Evolutionary conservation across 108 stramenopile genomes (phyloP), one percentile per base, ranked within the genome.

Genomic region (Hondaea fermentalgiana): DNA sequence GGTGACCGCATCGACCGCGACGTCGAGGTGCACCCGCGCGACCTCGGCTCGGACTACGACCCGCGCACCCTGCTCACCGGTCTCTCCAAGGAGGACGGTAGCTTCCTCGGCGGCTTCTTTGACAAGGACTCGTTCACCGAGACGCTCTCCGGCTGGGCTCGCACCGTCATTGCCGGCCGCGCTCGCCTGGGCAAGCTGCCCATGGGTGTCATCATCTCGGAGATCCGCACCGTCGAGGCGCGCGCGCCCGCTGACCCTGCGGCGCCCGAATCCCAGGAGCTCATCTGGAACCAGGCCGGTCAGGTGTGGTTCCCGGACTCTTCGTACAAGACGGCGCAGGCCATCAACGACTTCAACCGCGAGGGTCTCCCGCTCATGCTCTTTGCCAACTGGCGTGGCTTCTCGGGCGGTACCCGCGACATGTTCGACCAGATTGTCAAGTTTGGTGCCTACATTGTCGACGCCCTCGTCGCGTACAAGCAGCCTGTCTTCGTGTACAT

Each of bases 351-450:
- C 92, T 98, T 99, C 92, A 93, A 97, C 72, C 96, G 96, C 6
- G 99, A 99, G 88, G 98, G 97, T 87, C 93, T 99, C 43, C 99
- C 99, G 59, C 91, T 98, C 29, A 97, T 99, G 76, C 95, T 99
- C 44, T 98, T 99, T 88, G 98, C 98, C 72, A 99, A 99, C 94
- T 99, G 99, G 99, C 93, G 99, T 59, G 99, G 99, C 60, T 99
- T 99, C 92, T 97, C 97, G 88, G 99, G 99, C 42, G 99, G 99
- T 1, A 97, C 98, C 91, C 93, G 99, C 53, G 99, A 99, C 90
- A 99, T 99, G 99, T 99, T 98, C 92, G 98, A 99, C 90, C 97
- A 99, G 93, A 97, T 99, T 53, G 94, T 99, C 72, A 99, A 99
- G 92, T 99, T 98, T 89, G 99, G 99, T 10, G 95, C 97, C 6